phyloP scores from a whole-genome alignment of 2,329 filamentous ascomycete species.

The Capronia coronata region DNA sequence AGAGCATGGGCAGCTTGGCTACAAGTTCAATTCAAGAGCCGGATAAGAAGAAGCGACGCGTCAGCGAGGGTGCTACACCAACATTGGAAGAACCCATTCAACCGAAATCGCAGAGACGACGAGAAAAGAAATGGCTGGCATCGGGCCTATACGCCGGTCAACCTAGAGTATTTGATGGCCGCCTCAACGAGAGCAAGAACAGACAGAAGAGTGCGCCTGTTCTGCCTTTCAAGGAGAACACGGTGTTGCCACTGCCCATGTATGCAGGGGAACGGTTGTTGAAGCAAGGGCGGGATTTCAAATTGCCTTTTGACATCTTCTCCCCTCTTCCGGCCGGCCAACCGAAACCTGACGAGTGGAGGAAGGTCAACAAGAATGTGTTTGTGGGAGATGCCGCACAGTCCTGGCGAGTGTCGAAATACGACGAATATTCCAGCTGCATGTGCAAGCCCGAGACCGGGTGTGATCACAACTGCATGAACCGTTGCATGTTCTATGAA shows the following conservation, averaged over 20 bases:
- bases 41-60: conserved; percentile 38
- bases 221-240: conserved; percentile 45
- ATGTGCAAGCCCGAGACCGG: conserved; percentile 71
- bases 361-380: conserved; percentile 84
- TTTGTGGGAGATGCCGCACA: conserved; percentile 78
- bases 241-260: conserved; percentile 66
- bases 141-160: conserved; percentile 88
- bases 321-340: conserved; percentile 78
- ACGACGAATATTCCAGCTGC: conserved; percentile 69
- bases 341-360: conserved; percentile 88
- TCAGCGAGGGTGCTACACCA: conserved; percentile 29
- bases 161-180: conserved; percentile 44
- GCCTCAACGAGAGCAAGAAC: conserved; percentile 45
- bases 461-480: conserved; percentile 85
- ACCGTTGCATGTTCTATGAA: conserved; percentile 95
- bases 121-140: conserved; percentile 67
- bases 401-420: conserved; percentile 72
- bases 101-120: conserved; percentile 35
- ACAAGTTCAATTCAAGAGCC: conserved; percentile 24
- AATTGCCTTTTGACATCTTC: conserved; percentile 83
- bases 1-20: conserved; percentile 30
- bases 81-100: conserved; percentile 6
- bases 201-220: conserved; percentile 39
- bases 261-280: conserved; percentile 67
- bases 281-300: conserved; percentile 71